Conservation (phyloP, 768 basidiomycete species). For the Amanita molliuscula region DNA sequence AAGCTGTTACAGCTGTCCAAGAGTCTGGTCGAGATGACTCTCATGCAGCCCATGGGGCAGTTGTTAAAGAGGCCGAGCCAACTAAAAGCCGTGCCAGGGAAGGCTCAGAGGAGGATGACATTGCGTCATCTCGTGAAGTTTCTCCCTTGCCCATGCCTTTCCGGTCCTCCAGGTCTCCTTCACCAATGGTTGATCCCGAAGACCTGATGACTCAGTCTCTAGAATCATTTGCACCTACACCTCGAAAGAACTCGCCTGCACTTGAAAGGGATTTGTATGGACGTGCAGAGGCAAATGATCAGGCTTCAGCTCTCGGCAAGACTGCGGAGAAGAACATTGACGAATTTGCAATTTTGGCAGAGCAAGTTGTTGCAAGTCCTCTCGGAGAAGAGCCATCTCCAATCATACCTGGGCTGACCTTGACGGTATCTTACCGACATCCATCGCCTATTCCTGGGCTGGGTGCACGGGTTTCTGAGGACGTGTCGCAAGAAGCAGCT, state of each 20-base stretch:
- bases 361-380: not conserved
- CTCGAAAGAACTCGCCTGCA: not conserved
- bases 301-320: not conserved
- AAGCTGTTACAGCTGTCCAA: not conserved
- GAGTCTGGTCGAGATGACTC: not conserved
- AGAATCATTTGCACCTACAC: not conserved
- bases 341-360: not conserved
- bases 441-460: slow-evolving; percentile 4
- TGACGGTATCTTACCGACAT: not conserved
- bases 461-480: not conserved
- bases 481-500: not conserved
- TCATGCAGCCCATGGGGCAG: not conserved
- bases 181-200: not conserved
- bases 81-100: not conserved
- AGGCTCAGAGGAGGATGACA: slow-evolving; percentile 1
- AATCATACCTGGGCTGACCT: not conserved
- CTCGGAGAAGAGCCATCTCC: not conserved
- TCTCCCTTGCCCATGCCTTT: not conserved
- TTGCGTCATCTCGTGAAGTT: slow-evolving; percentile 5
- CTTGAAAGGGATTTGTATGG: not conserved
- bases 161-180: not conserved
- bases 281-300: not conserved
- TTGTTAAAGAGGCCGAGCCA: not conserved
- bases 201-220: not conserved
- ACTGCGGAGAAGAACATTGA: not conserved